These are phyloP conservation scores for Coelastrella sp. DNA, from an alignment of 139 green algal species.

Conservation along the genomic window DNA sequence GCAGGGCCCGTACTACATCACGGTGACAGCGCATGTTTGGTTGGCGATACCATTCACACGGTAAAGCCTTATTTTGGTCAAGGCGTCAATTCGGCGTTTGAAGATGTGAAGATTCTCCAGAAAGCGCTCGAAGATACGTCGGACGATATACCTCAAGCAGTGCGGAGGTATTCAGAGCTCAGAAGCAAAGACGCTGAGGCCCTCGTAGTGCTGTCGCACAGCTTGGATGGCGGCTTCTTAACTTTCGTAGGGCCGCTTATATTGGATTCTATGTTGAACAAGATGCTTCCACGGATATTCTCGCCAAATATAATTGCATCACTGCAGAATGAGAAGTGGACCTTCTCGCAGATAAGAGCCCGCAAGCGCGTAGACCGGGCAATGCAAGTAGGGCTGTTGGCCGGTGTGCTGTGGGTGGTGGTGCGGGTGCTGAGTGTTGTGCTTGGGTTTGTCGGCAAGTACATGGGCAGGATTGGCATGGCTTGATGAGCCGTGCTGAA, in stretches of 20 bases:
- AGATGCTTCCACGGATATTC: constrained; percentile 51
- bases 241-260: constrained; percentile 70
- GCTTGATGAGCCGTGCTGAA: no score
- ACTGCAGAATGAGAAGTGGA: constrained; percentile 47
- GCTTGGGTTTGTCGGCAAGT: background rate
- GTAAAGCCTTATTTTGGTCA: constrained; percentile 78
- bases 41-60: constrained; percentile 69
- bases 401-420: background rate
- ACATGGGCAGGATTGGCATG: no score
- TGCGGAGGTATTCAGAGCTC: constrained; percentile 49
- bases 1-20: constrained; percentile 53
- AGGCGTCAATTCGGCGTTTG: constrained; percentile 70
- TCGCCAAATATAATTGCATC: constrained; percentile 51
- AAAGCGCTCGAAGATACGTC: constrained; percentile 27
- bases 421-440: background rate
- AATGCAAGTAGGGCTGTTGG: constrained; percentile 10
- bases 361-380: constrained; percentile 14
- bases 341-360: constrained; percentile 42
- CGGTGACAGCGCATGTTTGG: constrained; percentile 32
- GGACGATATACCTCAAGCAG: constrained; percentile 13
- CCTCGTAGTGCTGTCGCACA: constrained; percentile 62
- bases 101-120: constrained; percentile 61
- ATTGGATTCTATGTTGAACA: constrained; percentile 64
- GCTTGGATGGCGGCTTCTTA: constrained; percentile 65
- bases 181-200: constrained; percentile 58